A percentile compares a stretch with the other conserved stretches of the same genome.
Evolutionary conservation across 345 rosid genomes (phyloP).

Genomic region (Eucalyptus cladocalyx): DNA sequence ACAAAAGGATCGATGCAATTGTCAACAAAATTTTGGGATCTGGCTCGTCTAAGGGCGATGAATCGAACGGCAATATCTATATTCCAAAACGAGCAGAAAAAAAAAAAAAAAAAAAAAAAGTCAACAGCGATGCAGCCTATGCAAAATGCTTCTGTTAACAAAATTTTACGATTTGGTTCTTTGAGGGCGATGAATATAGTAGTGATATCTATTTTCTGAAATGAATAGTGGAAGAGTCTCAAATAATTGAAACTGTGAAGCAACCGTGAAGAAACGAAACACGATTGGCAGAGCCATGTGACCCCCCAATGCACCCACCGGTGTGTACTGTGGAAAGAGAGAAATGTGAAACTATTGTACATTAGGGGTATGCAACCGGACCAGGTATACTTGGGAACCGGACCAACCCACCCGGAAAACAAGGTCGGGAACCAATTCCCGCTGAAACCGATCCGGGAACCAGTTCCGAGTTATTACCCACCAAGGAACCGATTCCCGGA

Average conservation of each 20-base stretch:
- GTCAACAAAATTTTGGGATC: not conserved
- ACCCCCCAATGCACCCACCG: not conserved
- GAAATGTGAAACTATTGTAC: not conserved
- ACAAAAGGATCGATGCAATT: not conserved
- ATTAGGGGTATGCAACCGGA: not conserved
- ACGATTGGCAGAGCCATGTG: not conserved
- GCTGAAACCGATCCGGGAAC: fast-evolving
- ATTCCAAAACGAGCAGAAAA: not conserved
- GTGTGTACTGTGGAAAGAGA: not conserved
- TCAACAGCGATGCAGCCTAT: not conserved
- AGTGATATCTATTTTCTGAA: not conserved
- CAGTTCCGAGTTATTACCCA: too few species aligned
- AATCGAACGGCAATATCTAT: not conserved
- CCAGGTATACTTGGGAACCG: too few species aligned
- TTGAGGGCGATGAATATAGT: not conserved
- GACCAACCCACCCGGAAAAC: too few species aligned
- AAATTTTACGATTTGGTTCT: too few species aligned
- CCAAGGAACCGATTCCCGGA: too few species aligned
- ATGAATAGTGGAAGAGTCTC: not conserved
- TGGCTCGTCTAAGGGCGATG: not conserved
- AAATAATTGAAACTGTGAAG: not conserved
- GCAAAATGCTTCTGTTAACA: not conserved
- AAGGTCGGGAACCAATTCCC: fast-evolving
- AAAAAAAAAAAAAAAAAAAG: not conserved
- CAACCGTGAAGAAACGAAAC: too few species aligned